Evolutionary conservation across 371 early-diverging fungal species (phyloP).

Genomic region (Fennellomyces sp.): DNA sequence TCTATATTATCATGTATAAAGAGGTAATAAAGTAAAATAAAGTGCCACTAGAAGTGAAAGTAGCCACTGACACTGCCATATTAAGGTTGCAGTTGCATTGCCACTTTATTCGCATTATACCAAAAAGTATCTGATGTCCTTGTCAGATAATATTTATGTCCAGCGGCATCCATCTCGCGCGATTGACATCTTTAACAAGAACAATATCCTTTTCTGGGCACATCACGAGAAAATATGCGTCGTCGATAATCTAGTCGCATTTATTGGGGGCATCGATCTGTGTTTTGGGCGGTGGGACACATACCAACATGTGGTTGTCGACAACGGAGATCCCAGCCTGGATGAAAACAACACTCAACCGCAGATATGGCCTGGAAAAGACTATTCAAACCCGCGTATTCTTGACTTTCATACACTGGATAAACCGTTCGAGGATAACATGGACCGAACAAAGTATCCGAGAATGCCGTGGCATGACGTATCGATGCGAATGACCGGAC

Average conservation of each 20-base stretch:
- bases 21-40: too few relatives aligned
- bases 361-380: conserved; percentile 81
- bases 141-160: conserved; percentile 64
- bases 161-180: conserved; percentile 72
- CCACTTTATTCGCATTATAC: conserved; percentile 79
- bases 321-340: conserved; percentile 54
- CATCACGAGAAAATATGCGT: conserved; percentile 64
- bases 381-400: conserved; percentile 90
- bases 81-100: conserved; percentile 65
- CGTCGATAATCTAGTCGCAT: conserved; percentile 74
- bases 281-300: conserved; percentile 90
- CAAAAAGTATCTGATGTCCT: conserved; percentile 60
- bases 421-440: conserved; percentile 49
- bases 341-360: conserved; percentile 22
- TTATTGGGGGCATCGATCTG: conserved; percentile 83
- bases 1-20: conserved; percentile 89
- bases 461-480: conserved; percentile 98
- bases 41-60: too few relatives aligned
- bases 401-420: conserved; percentile 87
- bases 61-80: too few relatives aligned
- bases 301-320: conserved; percentile 75
- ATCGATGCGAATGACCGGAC: conserved; percentile 73
- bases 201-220: conserved; percentile 18
- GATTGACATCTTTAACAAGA: conserved; percentile 46
- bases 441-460: conserved; percentile 56